Conservation (phyloP, 805 yeast genomes). For the Myxozyma kluyveri region DNA sequence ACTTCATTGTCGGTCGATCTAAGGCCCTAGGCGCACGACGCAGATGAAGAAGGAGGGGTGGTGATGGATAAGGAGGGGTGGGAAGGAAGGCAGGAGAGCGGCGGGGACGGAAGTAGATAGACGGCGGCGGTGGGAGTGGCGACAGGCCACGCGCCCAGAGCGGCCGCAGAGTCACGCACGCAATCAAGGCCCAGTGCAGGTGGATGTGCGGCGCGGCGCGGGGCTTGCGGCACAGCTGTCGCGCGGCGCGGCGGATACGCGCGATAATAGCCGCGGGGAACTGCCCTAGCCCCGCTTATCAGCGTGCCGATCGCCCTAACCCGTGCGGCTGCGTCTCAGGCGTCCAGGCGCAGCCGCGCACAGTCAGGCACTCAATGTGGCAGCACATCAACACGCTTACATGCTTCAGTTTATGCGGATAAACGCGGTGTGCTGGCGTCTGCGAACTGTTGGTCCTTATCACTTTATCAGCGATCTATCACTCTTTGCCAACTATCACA, state of each 20-base stretch:
- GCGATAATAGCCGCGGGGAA: constrained; percentile 1
- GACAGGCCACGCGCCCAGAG: constrained; percentile 1
- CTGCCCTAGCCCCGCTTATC: too few species aligned
- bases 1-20: constrained; percentile 17
- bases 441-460: too few species aligned
- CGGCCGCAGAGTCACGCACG: background rate
- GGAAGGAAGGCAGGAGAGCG: constrained; percentile 3
- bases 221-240: background rate
- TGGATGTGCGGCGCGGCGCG: too few species aligned
- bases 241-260: background rate
- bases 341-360: background rate
- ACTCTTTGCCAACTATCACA: too few species aligned
- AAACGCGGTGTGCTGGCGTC: too few species aligned
- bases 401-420: too few species aligned
- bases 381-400: background rate
- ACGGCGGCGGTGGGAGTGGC: background rate
- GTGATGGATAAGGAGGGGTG: constrained; percentile 2
- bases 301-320: too few species aligned
- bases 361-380: background rate
- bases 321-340: too few species aligned
- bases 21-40: background rate
- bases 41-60: background rate
- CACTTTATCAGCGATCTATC: too few species aligned
- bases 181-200: background rate
- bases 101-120: constrained; percentile 1